Conservation (phyloP, 345 rosid genomes). For the Pseudoturritis turrita region DNA sequence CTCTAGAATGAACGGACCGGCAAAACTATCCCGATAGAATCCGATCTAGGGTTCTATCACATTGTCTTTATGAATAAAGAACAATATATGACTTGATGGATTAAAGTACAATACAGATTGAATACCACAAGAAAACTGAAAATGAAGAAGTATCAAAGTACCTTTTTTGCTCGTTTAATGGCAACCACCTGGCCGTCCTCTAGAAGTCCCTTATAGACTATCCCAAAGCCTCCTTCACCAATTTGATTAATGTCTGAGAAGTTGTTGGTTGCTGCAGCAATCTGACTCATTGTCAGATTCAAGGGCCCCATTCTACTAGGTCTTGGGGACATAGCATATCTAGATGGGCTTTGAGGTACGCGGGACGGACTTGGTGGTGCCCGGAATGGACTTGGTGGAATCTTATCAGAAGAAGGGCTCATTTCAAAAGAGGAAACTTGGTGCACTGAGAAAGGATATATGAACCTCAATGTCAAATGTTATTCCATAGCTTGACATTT, state of each 20-base stretch:
- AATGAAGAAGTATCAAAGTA: constrained; percentile 18
- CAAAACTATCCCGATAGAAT: no score
- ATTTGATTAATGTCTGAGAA: constrained; percentile 58
- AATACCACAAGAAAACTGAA: neutral
- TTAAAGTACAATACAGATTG: neutral
- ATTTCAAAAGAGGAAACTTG: constrained; percentile 49
- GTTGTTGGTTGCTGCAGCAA: constrained; percentile 59
- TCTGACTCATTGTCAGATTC: constrained; percentile 57
- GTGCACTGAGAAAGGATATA: constrained; percentile 46
- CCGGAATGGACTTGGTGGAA: constrained; percentile 37
- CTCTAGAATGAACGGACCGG: no score
- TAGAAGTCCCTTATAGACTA: constrained; percentile 70
- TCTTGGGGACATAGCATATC: constrained; percentile 68
- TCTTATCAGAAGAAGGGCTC: constrained; percentile 52
- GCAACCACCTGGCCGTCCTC: constrained; percentile 78
- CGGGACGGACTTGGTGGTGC: constrained; percentile 57
- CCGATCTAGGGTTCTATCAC: no score
- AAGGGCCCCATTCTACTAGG: constrained; percentile 61
- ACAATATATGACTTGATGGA: neutral
- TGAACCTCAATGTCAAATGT: constrained; percentile 11
- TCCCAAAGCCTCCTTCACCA: constrained; percentile 96
- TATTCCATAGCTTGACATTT: neutral
- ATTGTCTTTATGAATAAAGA: neutral
- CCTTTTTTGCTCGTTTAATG: constrained; percentile 96
- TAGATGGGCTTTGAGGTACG: constrained; percentile 85